Percentiles rank a stretch among this genome's conserved stretches.
These are phyloP conservation scores for Rhizophagus clarus DNA, from an alignment of 192 early-diverging fungal genomes.

Conservation along the genomic window DNA sequence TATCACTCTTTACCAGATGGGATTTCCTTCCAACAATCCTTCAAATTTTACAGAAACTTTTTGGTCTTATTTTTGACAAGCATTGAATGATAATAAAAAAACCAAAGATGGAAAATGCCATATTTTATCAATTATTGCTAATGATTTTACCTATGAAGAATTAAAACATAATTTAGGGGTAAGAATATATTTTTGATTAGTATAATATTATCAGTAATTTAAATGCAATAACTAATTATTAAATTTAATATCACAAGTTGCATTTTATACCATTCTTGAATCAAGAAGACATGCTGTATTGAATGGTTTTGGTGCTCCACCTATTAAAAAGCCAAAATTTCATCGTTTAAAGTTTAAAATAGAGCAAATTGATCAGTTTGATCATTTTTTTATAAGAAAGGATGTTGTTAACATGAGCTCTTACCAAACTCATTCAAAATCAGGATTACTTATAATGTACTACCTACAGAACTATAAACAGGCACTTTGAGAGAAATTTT, in stretches of 20 bases:
- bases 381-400: not conserved
- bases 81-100: slow-evolving; percentile 5
- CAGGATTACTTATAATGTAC: not conserved
- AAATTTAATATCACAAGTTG: too few relatives aligned
- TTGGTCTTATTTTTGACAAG: too few relatives aligned
- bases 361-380: slow-evolving; percentile 14
- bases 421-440: not conserved
- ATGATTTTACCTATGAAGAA: slow-evolving; percentile 11
- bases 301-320: too few relatives aligned
- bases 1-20: too few relatives aligned
- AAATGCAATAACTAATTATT: too few relatives aligned
- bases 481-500: slow-evolving; percentile 2
- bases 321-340: too few relatives aligned
- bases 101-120: not conserved
- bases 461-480: not conserved
- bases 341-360: not conserved
- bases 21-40: too few relatives aligned
- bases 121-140: not conserved
- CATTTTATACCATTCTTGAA: too few relatives aligned
- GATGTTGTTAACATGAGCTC: not conserved
- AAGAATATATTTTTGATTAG: too few relatives aligned
- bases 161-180: not conserved
- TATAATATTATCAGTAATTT: too few relatives aligned
- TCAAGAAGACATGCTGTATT: not conserved
- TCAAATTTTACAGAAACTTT: too few relatives aligned